Evolutionary conservation across 306 rosid genomes (phyloP).

Genomic region (Vigna unguiculata): DNA sequence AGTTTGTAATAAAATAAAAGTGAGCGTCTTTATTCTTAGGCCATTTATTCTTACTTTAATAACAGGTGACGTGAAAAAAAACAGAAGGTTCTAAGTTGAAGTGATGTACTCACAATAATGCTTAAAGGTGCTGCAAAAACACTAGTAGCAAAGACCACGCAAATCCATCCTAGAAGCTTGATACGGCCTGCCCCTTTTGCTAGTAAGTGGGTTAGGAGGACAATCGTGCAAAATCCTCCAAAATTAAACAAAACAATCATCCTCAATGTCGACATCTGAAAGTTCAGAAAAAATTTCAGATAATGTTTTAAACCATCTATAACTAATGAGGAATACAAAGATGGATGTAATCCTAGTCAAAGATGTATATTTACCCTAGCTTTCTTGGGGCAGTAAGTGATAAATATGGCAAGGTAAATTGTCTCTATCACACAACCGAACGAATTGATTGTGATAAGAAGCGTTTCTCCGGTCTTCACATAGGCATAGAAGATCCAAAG

Average conservation of each 20-base stretch:
- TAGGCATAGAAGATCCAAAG: conserved; percentile 90
- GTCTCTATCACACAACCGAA: conserved; percentile 90
- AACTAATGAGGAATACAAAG: background rate
- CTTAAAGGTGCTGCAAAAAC: conserved; percentile 95
- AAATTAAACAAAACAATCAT: conserved; percentile 69
- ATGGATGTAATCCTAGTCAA: background rate
- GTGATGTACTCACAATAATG: conserved; percentile 61
- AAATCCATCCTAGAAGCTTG: conserved; percentile 84
- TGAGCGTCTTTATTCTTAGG: background rate
- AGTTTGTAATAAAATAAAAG: too few relatives aligned
- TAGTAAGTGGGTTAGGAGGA: conserved; percentile 60
- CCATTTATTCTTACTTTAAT: background rate
- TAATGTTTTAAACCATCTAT: conserved; percentile 8
- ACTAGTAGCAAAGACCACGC: conserved; percentile 74
- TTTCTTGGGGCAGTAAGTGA: conserved; percentile 76
- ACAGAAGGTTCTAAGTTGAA: background rate
- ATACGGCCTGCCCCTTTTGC: conserved; percentile 52
- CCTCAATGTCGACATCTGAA: conserved; percentile 71
- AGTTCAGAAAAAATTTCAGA: background rate
- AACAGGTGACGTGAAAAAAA: background rate
- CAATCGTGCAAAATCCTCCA: conserved; percentile 76
- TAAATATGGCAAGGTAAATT: conserved; percentile 73
- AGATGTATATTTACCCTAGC: conserved; percentile 54
- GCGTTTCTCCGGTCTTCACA: conserved; percentile 63
- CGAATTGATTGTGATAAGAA: conserved; percentile 81